These are phyloP conservation scores for Globisporangium solare DNA, from an alignment of 352 stramenopile species.

Conservation along the genomic window DNA sequence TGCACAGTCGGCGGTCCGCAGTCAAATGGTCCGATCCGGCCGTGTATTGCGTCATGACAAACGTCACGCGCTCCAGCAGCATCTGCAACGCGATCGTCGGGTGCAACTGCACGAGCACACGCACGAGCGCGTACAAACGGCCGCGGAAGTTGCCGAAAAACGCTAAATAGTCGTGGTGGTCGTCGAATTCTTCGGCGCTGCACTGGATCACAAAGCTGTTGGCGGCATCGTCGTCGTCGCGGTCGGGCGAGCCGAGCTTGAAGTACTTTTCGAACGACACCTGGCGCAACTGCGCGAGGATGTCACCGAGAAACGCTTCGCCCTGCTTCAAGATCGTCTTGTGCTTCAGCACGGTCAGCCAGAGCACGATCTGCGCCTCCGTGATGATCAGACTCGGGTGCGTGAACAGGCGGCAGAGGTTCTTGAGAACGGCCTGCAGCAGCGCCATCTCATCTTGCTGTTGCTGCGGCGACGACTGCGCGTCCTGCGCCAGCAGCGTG, in stretches of 20 bases:
- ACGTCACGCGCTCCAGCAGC: conserved; percentile 50
- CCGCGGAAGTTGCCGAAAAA: conserved; percentile 81
- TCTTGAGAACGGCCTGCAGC: conserved; percentile 37
- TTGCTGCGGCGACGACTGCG: background rate
- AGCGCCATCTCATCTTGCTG: conserved; percentile 43
- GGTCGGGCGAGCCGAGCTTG: conserved; percentile 63
- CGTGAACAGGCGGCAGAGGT: conserved; percentile 49
- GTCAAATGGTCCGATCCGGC: conserved; percentile 48
- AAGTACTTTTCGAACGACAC: conserved; percentile 81
- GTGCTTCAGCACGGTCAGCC: conserved; percentile 71
- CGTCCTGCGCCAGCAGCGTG: conserved; percentile 32
- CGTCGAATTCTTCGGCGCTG: conserved; percentile 66
- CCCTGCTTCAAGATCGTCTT: conserved; percentile 47
- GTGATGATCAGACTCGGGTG: conserved; percentile 67
- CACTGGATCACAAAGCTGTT: conserved; percentile 33
- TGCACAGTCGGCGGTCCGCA: conserved; percentile 40
- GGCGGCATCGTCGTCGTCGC: conserved; percentile 28
- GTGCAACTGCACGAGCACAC: conserved; percentile 56
- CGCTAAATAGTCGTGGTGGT: conserved; percentile 60
- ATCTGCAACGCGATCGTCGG: conserved; percentile 43
- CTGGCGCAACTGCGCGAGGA: conserved; percentile 46
- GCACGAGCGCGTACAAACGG: conserved; percentile 71
- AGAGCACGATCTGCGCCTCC: conserved; percentile 71
- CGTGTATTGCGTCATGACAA: conserved; percentile 47
- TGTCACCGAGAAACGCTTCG: conserved; percentile 28